These are phyloP conservation scores for Millerago galiae DNA, from an alignment of 805 yeast species.

Conservation along the genomic window DNA sequence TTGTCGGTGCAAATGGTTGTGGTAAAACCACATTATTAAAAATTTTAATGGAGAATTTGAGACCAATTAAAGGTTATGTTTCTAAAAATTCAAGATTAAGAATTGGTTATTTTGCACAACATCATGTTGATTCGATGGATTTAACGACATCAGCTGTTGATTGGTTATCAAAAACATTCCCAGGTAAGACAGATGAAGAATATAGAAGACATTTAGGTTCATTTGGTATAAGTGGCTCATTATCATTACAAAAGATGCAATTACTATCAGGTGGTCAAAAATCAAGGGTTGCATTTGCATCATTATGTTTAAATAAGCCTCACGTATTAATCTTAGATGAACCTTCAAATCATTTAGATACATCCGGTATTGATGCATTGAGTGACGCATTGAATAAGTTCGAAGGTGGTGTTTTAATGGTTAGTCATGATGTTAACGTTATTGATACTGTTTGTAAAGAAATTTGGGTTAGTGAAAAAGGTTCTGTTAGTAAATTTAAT, in stretches of 20 bases:
- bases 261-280: conserved; percentile 96
- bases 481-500: conserved; percentile 65
- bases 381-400: conserved; percentile 82
- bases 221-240: conserved; percentile 92
- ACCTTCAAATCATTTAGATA: conserved; percentile 98
- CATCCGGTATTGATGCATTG: conserved; percentile 93
- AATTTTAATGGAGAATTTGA: conserved; percentile 69
- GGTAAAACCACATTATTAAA: conserved; percentile 96
- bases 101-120: conserved; percentile 97
- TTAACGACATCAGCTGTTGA: conserved; percentile 76
- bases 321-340: conserved; percentile 92
- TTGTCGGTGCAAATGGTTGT: conserved; percentile 98
- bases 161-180: conserved; percentile 87
- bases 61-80: conserved; percentile 73
- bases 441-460: conserved; percentile 86
- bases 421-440: conserved; percentile 92
- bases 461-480: conserved; percentile 92
- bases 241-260: conserved; percentile 87
- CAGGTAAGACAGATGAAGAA: conserved; percentile 94
- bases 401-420: conserved; percentile 96
- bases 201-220: conserved; percentile 95
- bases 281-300: conserved; percentile 97
- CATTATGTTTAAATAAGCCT: conserved; percentile 82
- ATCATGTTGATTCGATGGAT: conserved; percentile 98
- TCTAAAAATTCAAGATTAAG: conserved; percentile 79